phyloP scores from a whole-genome alignment of 2,329 filamentous ascomycete species.

The Tolypocladium tundrense region DNA sequence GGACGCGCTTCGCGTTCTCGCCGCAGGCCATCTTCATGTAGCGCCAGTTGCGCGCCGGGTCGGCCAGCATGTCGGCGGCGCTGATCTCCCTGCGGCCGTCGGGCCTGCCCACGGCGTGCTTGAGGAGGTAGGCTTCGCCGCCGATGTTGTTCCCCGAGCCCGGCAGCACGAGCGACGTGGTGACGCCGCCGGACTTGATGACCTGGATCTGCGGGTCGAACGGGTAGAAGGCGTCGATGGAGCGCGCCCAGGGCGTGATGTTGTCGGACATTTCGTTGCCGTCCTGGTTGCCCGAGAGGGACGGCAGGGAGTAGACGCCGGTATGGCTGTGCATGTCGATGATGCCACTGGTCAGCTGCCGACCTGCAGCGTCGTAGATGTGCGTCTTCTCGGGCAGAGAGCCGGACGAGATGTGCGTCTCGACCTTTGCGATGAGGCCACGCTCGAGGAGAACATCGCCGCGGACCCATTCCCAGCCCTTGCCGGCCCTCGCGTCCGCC shows the following conservation, averaged over 20 bases:
- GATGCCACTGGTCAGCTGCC: conserved; percentile 54
- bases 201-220: conserved; percentile 55
- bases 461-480: conserved; percentile 48
- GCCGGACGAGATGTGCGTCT: conserved; percentile 27
- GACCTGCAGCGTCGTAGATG: conserved; percentile 48
- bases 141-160: conserved; percentile 66
- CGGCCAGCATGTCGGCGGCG: conserved; percentile 52
- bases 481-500: conserved; percentile 45
- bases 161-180: conserved; percentile 55
- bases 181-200: conserved; percentile 66
- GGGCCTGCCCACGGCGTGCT: conserved; percentile 50
- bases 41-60: conserved; percentile 54
- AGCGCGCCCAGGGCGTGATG: conserved; percentile 58
- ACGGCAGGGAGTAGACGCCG: conserved; percentile 48
- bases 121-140: conserved; percentile 60
- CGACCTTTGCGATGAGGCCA: conserved; percentile 50
- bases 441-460: conserved; percentile 52
- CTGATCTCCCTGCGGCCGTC: conserved; percentile 55
- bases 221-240: conserved; percentile 54
- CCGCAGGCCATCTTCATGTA: conserved; percentile 73
- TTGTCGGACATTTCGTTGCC: conserved; percentile 54
- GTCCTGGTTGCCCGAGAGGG: conserved; percentile 43
- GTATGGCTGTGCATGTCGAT: conserved; percentile 65
- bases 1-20: conserved; percentile 56
- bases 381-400: conserved; percentile 35